Base-by-base conservation (phyloP, 495 filamentous ascomycete species). In the Baudoinia panamericana region DNA sequence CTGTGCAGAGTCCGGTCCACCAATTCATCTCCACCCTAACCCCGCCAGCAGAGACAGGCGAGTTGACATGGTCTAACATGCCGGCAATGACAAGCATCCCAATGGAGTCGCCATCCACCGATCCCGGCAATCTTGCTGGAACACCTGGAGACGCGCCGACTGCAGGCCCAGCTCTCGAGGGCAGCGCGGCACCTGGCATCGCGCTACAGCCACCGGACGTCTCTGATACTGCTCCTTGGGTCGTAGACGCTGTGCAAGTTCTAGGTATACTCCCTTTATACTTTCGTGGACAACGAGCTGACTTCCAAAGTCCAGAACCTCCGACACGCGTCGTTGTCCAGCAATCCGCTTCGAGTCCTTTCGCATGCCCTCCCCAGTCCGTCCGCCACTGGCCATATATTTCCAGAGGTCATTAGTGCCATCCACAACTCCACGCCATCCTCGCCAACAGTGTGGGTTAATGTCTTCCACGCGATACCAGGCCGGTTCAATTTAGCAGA, bases 281-380 rank as follows among this genome's bases (percentile, higher is more conserved):
- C 37, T 21, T 2, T 16, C 4, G 15, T 17, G 13, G 26, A 26
- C 13, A 20, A 30, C 18, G 37, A 21, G 23, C 42, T 46, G 38
- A 42, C 30, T 17, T 13, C 17, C 21, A 23, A 24, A 55, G 52
- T 44, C n/a, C 18, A 32, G 29, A 38, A 37, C 15, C 15, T 43
- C 1, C 13, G 13, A 10, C 27, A 27, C 18, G 30, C 26, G 19
- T 16, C 36, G 15, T 12, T 36, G 16, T 30, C 31, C 8, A 39
- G 12, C 26, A 62, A 67, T 34, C 63, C 69, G 9, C 62, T 77
- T 29, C 69, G 68, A 29, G 60, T 77, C 9, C 68, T 79, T 19
- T 76, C 72, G 4, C 75, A 79, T 48, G 71, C 72, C 13, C 69
- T 78, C 25, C 75, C 75, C 5, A 76, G 69, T 43, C 75, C 75